phyloP scores from a whole-genome alignment of 1,284 basidiomycete genomes.

The Taiwanofungus camphoratus region DNA sequence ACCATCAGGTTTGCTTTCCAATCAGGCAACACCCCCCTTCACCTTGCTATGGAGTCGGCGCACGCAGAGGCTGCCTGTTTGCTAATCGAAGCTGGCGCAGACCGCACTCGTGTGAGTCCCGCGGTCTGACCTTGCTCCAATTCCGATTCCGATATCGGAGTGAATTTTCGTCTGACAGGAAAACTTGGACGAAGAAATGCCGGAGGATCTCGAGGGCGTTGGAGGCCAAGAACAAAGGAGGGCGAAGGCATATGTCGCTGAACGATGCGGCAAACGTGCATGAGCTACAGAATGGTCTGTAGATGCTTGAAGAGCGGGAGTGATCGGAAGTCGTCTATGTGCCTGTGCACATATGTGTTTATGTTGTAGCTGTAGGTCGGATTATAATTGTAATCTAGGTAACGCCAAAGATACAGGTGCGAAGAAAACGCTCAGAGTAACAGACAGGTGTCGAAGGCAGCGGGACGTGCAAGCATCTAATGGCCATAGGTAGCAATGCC shows the following conservation, averaged over 20 bases:
- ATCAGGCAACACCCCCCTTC: slow-evolving; percentile 89
- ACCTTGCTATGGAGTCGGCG: slow-evolving; percentile 92
- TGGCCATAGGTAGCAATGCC: too few relatives aligned
- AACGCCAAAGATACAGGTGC: too few relatives aligned
- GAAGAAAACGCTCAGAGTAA: too few relatives aligned
- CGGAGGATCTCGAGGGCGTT: slow-evolving; percentile 83
- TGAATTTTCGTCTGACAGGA: slow-evolving; percentile 45
- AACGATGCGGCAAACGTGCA: slow-evolving; percentile 50
- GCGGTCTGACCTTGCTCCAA: slow-evolving; percentile 1
- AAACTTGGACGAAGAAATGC: slow-evolving; percentile 76
- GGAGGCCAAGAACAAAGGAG: slow-evolving; percentile 82
- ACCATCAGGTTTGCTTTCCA: slow-evolving; percentile 10
- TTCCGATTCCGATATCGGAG: slow-evolving; percentile 11
- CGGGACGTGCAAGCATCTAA: too few relatives aligned
- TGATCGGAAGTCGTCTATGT: neutral
- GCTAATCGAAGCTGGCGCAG: slow-evolving; percentile 90
- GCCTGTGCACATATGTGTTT: neutral
- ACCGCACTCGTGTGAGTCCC: slow-evolving; percentile 74
- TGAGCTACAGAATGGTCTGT: too few relatives aligned
- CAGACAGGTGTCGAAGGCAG: too few relatives aligned
- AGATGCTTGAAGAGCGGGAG: too few relatives aligned
- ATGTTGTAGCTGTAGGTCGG: slow-evolving; percentile 12
- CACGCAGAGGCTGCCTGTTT: slow-evolving; percentile 86
- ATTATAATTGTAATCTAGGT: too few relatives aligned
- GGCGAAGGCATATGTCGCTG: slow-evolving; percentile 69